These are phyloP conservation scores for Aspergillus felis DNA, from an alignment of 2,329 filamentous ascomycete genomes.

Conservation along the genomic window DNA sequence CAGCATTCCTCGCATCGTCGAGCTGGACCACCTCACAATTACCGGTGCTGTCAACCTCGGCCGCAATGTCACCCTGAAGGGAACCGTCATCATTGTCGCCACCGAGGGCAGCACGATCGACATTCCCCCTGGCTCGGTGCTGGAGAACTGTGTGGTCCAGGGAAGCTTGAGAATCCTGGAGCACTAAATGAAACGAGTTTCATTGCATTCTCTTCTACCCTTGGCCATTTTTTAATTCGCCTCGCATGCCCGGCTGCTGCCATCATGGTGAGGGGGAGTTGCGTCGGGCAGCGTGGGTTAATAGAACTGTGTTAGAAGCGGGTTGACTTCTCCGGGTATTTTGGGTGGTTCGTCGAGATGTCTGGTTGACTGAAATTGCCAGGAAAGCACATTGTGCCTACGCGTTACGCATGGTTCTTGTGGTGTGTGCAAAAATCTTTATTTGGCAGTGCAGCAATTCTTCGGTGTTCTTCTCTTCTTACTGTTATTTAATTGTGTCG, in stretches of 20 bases:
- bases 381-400: background rate
- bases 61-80: conserved; percentile 92
- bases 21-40: conserved; percentile 77
- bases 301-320: conserved; percentile 15
- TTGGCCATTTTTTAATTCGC: background rate
- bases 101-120: conserved; percentile 98
- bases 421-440: conserved; percentile 3
- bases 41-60: conserved; percentile 96
- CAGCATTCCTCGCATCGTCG: conserved; percentile 49
- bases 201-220: conserved; percentile 5
- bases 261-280: background rate
- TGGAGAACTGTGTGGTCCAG: conserved; percentile 99
- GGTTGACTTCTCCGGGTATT: conserved; percentile 6
- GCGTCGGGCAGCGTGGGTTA: conserved; percentile 3
- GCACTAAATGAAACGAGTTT: conserved; percentile 47
- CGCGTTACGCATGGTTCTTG: background rate
- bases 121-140: conserved; percentile 89
- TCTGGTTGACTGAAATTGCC: conserved; percentile 3
- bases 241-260: background rate
- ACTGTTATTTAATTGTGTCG: conserved; percentile 7
- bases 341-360: conserved; percentile 1
- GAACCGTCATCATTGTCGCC: conserved; percentile 95
- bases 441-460: conserved; percentile 1
- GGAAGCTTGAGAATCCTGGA: conserved; percentile 77
- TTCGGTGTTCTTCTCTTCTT: background rate